These are phyloP conservation scores for Aspergillus terreus DNA, from an alignment of 2,329 filamentous ascomycete genomes.

Conservation along the genomic window DNA sequence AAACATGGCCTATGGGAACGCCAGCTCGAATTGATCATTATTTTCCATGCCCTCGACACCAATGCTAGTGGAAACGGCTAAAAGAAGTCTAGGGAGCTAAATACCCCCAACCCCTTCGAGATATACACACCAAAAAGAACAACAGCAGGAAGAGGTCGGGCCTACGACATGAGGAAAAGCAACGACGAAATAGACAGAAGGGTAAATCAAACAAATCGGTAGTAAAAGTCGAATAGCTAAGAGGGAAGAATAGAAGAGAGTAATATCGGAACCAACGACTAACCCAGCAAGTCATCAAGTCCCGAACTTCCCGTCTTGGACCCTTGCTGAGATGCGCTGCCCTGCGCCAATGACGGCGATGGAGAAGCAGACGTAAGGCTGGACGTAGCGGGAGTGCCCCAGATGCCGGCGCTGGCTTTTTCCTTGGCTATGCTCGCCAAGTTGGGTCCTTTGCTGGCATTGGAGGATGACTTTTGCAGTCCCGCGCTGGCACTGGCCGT, in stretches of 20 bases:
- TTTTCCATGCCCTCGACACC: not conserved
- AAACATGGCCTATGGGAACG: not conserved
- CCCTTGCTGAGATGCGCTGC: constrained; percentile 27
- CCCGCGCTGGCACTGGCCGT: constrained; percentile 64
- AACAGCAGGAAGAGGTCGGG: not conserved
- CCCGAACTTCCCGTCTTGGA: constrained; percentile 34
- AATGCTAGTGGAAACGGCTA: not conserved
- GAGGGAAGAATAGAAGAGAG: not conserved
- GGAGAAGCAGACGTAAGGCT: constrained; percentile 45
- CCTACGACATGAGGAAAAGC: not conserved
- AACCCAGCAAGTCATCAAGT: constrained; percentile 41
- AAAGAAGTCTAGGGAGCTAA: not conserved
- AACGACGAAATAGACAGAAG: constrained; percentile 4
- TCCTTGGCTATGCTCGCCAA: constrained; percentile 96
- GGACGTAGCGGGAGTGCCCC: constrained; percentile 68
- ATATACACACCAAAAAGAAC: not conserved
- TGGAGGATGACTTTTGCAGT: constrained; percentile 67
- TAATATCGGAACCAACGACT: constrained; percentile 7
- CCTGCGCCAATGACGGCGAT: constrained; percentile 39
- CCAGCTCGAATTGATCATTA: not conserved
- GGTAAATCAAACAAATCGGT: not conserved
- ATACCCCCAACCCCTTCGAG: not conserved
- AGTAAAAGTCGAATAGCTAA: not conserved
- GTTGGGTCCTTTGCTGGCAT: constrained; percentile 65
- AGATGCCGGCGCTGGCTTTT: constrained; percentile 91